Base-by-base conservation (phyloP, 768 basidiomycete species). In the Exsudoporus frostii region DNA sequence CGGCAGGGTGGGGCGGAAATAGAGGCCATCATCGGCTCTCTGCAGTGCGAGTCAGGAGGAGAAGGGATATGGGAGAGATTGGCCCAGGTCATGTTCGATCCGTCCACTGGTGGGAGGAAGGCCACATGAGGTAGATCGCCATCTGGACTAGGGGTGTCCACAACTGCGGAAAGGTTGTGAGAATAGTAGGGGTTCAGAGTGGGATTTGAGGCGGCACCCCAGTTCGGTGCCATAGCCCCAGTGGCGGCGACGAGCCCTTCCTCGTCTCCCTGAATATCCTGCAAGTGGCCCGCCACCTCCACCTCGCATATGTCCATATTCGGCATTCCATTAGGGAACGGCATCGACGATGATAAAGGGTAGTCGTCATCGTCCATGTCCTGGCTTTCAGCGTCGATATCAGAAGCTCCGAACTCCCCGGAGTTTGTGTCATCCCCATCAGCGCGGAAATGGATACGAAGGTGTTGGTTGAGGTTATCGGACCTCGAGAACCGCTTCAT, bases 381-480 rank as follows among this genome's bases (percentile, higher is more conserved):
- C 54, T 71, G 71, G 33, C 64, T 66, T 40, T 78, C 76, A 41
- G 58, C 54, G 48, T 68, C 67, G 30, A 59, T 54, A 47, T 65
- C 69, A 46, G 62, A 64, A 30, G 53, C 56, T 19, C 64, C 65
- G 51, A 54, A 56, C 13, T 62, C 73, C 22, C 55, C 66, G 59
- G 65, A 59, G 43, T 57, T 57, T 40, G 63, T 33, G 55, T 63
- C 60, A 55, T 68, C 68, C 27, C 61, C 70, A 37, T 66, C 71
- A 14, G 64, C 63, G 49, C 54, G 66, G 51, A 64, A 71, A 71
- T 96, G 94, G 44, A 91, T 92, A 56, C 90, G 81, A 53, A 86
- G 65, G 66, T 98, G 95, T 69, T 96, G 92, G 20, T 80, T 83
- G 37, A 98, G 79, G 63, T 95, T 95, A 67, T 96, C 95, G 65